phyloP scores from a whole-genome alignment of 2,329 filamentous ascomycete species.

The Hypomyces rosellus region DNA sequence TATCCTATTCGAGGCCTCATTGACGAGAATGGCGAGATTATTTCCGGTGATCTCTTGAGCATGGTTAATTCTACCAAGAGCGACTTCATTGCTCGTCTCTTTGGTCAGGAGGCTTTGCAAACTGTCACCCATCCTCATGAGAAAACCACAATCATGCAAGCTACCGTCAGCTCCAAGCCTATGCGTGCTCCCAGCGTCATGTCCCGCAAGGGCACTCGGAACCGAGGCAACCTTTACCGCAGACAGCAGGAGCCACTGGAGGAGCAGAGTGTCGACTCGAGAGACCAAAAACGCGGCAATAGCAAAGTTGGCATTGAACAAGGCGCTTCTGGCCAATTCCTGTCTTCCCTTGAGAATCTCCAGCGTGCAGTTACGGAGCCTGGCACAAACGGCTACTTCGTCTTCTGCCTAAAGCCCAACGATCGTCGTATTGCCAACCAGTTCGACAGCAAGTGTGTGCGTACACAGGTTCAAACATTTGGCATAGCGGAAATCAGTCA shows the following conservation, averaged over 20 bases:
- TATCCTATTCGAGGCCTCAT: slow-evolving; percentile 82
- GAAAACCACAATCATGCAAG: slow-evolving; percentile 85
- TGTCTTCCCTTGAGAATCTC: slow-evolving; percentile 83
- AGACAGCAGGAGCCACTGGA: slow-evolving; percentile 39
- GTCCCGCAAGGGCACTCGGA: slow-evolving; percentile 59
- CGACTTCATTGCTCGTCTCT: slow-evolving; percentile 81
- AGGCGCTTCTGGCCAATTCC: slow-evolving; percentile 86
- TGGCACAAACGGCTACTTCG: slow-evolving; percentile 88
- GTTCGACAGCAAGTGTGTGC: slow-evolving; percentile 97
- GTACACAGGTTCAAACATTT: slow-evolving; percentile 88
- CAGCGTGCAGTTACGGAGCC: slow-evolving; percentile 76
- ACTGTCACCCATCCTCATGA: slow-evolving; percentile 92
- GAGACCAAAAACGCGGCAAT: slow-evolving; percentile 33
- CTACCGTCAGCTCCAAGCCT: slow-evolving; percentile 92
- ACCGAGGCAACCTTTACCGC: slow-evolving; percentile 27
- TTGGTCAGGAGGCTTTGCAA: slow-evolving; percentile 91
- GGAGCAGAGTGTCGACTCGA: slow-evolving; percentile 44
- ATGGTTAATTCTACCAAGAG: slow-evolving; percentile 84
- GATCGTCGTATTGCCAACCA: slow-evolving; percentile 96
- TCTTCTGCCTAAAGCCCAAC: slow-evolving; percentile 96
- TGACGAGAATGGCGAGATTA: slow-evolving; percentile 93
- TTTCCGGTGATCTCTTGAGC: slow-evolving; percentile 93
- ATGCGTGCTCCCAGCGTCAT: slow-evolving; percentile 90
- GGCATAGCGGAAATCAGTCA: slow-evolving; percentile 97
- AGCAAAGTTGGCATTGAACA: slow-evolving; percentile 49